Percentiles rank a stretch among this genome's conserved stretches.
These are phyloP conservation scores for Halenospora varia DNA, from an alignment of 495 filamentous ascomycete species.

Conservation along the genomic window DNA sequence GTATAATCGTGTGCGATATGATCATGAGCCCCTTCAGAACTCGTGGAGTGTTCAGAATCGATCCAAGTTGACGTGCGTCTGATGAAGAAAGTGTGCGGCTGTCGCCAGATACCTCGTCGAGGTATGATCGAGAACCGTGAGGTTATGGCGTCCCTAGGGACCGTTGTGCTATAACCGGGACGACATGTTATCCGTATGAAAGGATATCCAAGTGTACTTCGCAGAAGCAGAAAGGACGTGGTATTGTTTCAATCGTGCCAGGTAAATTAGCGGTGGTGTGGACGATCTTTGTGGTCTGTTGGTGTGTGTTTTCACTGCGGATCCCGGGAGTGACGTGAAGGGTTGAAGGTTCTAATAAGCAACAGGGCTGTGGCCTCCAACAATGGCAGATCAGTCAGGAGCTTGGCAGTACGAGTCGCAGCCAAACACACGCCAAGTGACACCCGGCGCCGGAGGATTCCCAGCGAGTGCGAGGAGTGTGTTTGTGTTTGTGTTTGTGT, in stretches of 20 bases:
- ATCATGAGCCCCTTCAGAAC: background rate
- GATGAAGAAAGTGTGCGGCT: background rate
- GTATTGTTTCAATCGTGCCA: background rate
- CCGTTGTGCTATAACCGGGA: conserved; percentile 51
- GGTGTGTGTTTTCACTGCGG: background rate
- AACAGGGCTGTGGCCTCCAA: background rate
- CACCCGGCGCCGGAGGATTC: too few relatives aligned
- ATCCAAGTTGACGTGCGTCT: conserved; percentile 3
- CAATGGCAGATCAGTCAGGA: too few relatives aligned
- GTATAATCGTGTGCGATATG: background rate
- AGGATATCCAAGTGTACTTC: conserved; percentile 19
- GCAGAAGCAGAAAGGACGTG: conserved; percentile 20
- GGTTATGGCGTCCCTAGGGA: conserved; percentile 47
- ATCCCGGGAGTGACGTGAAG: background rate
- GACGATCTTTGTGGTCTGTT: background rate
- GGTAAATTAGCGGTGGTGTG: background rate
- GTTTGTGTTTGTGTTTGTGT: too few relatives aligned
- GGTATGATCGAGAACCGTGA: conserved; percentile 2
- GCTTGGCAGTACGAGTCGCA: background rate
- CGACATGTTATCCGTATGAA: conserved; percentile 32
- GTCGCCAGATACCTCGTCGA: conserved; percentile 2
- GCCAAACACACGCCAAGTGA: background rate
- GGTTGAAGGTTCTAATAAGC: background rate
- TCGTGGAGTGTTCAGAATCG: conserved; percentile 8
- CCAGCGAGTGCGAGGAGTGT: too few relatives aligned